phyloP scores from a whole-genome alignment of 306 rosid species.

The Ochetophila trinervis region DNA sequence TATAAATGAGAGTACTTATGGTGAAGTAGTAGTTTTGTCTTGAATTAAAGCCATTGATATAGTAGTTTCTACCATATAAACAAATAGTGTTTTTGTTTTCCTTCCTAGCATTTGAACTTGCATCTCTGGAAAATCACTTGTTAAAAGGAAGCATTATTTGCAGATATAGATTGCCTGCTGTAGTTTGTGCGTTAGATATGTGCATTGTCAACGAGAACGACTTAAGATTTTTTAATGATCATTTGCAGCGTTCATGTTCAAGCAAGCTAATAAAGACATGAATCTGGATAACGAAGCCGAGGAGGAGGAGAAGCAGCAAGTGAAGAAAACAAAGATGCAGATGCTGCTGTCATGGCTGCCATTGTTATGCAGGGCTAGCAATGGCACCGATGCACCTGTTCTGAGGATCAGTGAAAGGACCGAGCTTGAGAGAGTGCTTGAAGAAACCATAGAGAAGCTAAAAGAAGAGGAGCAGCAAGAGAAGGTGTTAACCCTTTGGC shows the following conservation, averaged over 20 bases:
- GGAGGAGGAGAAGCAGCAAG: slow-evolving; percentile 39
- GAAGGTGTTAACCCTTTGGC: slow-evolving; percentile 70
- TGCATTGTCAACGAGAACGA: no score
- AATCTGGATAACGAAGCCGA: slow-evolving; percentile 26
- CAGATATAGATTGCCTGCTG: no score
- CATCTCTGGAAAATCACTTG: no score
- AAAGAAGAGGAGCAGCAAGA: slow-evolving; percentile 53
- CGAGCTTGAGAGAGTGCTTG: slow-evolving; percentile 58
- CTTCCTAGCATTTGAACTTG: no score
- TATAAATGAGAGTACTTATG: no score
- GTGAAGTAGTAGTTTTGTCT: no score
- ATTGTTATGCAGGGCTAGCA: slow-evolving; percentile 65
- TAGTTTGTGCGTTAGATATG: no score
- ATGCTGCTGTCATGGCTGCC: slow-evolving; percentile 77
- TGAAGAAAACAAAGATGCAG: slow-evolving; percentile 39
- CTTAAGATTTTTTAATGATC: neutral
- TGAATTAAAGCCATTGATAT: no score
- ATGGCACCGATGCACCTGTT: slow-evolving; percentile 55
- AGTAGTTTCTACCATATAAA: no score
- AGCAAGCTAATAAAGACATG: slow-evolving; percentile 54
- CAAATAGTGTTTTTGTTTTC: no score
- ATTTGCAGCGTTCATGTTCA: slow-evolving; percentile 56
- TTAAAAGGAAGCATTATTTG: no score
- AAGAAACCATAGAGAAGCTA: slow-evolving; percentile 41
- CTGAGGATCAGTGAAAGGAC: slow-evolving; percentile 45